Conservation (phyloP, 306 rosid species). For the Quercus agrifolia region DNA sequence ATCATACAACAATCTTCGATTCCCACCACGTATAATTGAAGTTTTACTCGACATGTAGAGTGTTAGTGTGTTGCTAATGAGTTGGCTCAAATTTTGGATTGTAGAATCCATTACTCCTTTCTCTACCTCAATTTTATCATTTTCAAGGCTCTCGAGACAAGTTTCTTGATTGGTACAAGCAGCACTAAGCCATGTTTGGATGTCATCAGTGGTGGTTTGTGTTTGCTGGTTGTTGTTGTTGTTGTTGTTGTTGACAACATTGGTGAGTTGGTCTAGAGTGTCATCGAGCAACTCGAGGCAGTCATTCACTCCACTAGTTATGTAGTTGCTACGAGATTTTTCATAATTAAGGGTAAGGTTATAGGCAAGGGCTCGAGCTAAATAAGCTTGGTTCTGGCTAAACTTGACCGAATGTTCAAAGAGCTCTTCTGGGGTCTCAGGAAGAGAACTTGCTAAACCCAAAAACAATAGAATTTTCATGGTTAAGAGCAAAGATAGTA, state of each 20-base stretch:
- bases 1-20: slow-evolving; percentile 2
- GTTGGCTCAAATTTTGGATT: slow-evolving; percentile 7
- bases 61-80: slow-evolving; percentile 18
- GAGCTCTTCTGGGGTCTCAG: neutral
- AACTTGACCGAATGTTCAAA: slow-evolving; percentile 18
- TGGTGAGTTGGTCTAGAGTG: slow-evolving; percentile 26
- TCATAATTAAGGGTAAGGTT: slow-evolving; percentile 6
- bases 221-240: too few species aligned
- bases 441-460: neutral
- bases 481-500: neutral
- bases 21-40: neutral
- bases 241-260: neutral
- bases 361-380: slow-evolving; percentile 22
- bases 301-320: slow-evolving; percentile 6
- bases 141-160: slow-evolving; percentile 28
- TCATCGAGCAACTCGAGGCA: slow-evolving; percentile 36
- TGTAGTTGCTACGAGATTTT: neutral
- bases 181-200: slow-evolving; percentile 41
- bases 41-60: neutral
- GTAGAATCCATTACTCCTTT: neutral
- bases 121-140: neutral
- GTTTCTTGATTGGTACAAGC: slow-evolving; percentile 37
- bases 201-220: neutral
- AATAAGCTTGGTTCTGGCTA: slow-evolving; percentile 12
- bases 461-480: neutral